Conservation (phyloP, 2,329 filamentous ascomycete genomes). For the Tympanopsis confertula region DNA sequence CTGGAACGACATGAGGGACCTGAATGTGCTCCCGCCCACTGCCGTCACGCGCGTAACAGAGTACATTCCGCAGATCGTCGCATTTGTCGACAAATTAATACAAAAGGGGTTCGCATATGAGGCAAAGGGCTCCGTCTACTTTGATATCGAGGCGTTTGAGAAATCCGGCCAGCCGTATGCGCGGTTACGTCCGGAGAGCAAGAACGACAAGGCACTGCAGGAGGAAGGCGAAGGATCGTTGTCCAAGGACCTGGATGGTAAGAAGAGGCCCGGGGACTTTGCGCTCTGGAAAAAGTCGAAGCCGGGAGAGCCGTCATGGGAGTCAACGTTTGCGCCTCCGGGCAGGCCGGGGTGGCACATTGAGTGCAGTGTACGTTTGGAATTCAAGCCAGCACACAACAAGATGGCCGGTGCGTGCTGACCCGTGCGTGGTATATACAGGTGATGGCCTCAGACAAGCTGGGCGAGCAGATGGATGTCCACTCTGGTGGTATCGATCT, state of each 20-base stretch:
- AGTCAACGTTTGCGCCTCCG: conserved; percentile 56
- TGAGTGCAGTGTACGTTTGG: conserved; percentile 64
- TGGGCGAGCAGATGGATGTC: conserved; percentile 57
- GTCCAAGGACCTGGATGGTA: conserved; percentile 48
- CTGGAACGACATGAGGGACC: conserved; percentile 51
- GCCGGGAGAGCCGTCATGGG: conserved; percentile 56
- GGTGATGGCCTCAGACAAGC: conserved; percentile 57
- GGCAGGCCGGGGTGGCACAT: conserved; percentile 66
- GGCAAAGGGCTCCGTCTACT: conserved; percentile 57
- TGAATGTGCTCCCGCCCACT: conserved; percentile 56
- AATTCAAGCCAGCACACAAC: no score
- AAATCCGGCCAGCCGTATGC: conserved; percentile 52
- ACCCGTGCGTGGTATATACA: no score
- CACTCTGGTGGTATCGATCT: conserved; percentile 64
- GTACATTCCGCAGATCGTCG: conserved; percentile 53
- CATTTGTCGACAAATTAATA: conserved; percentile 57
- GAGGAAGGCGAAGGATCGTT: conserved; percentile 60
- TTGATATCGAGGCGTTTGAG: conserved; percentile 61
- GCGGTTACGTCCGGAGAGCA: conserved; percentile 59
- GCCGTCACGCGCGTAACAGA: conserved; percentile 57
- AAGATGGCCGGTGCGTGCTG: no score
- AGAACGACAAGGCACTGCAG: conserved; percentile 48
- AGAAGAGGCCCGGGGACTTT: conserved; percentile 58
- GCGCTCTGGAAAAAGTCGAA: conserved; percentile 65
- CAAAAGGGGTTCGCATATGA: conserved; percentile 54